Base-by-base conservation (phyloP, 1,284 basidiomycete species). In the Ceratobasidium sp. region DNA sequence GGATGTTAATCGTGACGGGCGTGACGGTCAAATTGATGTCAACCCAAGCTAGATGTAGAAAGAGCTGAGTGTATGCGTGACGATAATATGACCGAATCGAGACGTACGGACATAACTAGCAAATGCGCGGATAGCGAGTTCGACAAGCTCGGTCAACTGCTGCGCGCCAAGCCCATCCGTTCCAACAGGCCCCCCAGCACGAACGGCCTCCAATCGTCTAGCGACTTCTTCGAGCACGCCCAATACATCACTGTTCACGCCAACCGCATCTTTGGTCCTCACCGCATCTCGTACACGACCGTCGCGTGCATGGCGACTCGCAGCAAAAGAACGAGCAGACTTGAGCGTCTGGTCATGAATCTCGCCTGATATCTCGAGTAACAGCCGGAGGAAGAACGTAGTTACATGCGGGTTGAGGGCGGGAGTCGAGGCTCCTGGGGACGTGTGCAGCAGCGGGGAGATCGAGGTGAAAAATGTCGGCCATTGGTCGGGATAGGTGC, bases 21-120 rank as follows among this genome's bases (percentile, higher is more conserved):
- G 96, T 98, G 74, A 99, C 92, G 34, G 97, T 94, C 72, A 99
- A 85, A 77, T 94, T 93, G 78, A 99, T 96, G 79, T 99, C 98
- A 77, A 99, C 92, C 97, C 97, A 99, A 9, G 96, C 95, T 97
- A 77, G 28, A 36, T 53, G 32, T 3, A 59, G 14, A 48, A 53
- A 64, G 28, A 48, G 67, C 43, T 39, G 26, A 36, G 52, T 64
- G 41, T 32, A 73, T 74, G 50, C 58, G 71, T 59, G 53, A n/a
- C 34, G 55, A 50, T 46, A 26, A 55, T 39, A 53, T 16, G 1
- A 30, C 6, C 34, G 28, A 30, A 36, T 21, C 18, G n/a, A 53
- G n/a, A 89, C 94, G 80, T 80, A 96, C 95, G 94, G 76, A 94
- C 95, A 81, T 98, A 99, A 50, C 96, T 94, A 10, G 90, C 93